Percentiles rank a stretch among this genome's conserved stretches.
phyloP scores from a whole-genome alignment of 2,329 filamentous ascomycete genomes.

The Diaporthe australafricana region DNA sequence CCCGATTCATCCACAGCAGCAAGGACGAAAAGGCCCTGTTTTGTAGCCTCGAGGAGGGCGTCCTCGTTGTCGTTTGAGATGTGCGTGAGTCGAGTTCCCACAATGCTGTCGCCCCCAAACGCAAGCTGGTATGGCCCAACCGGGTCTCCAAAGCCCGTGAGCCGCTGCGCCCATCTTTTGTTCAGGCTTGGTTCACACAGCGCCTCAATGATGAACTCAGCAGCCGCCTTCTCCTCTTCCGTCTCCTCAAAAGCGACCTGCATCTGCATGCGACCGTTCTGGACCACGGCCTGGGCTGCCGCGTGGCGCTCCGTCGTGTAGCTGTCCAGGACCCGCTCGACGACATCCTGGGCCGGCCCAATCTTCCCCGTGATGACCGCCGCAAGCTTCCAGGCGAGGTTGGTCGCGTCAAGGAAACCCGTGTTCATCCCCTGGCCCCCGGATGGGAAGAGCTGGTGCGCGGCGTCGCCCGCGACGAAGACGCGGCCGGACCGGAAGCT shows the following conservation, averaged over 20 bases:
- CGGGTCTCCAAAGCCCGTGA: constrained; percentile 33
- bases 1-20: background rate
- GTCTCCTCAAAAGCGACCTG: background rate
- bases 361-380: background rate
- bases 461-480: constrained; percentile 68
- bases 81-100: constrained; percentile 28
- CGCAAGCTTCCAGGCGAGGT: constrained; percentile 65
- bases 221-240: constrained; percentile 6
- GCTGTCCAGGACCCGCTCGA: constrained; percentile 34
- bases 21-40: constrained; percentile 33
- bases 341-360: background rate
- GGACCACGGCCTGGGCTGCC: background rate
- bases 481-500: constrained; percentile 59
- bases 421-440: constrained; percentile 71
- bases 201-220: constrained; percentile 30
- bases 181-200: constrained; percentile 26
- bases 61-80: constrained; percentile 6
- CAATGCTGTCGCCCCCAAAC: background rate
- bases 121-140: constrained; percentile 27
- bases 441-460: constrained; percentile 66
- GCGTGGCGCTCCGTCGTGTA: constrained; percentile 28
- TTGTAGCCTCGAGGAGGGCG: constrained; percentile 2
- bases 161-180: constrained; percentile 18
- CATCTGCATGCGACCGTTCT: constrained; percentile 19
- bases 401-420: constrained; percentile 64